These are phyloP conservation scores for Nephelium lappaceum DNA, from an alignment of 345 rosid species.

Conservation along the genomic window DNA sequence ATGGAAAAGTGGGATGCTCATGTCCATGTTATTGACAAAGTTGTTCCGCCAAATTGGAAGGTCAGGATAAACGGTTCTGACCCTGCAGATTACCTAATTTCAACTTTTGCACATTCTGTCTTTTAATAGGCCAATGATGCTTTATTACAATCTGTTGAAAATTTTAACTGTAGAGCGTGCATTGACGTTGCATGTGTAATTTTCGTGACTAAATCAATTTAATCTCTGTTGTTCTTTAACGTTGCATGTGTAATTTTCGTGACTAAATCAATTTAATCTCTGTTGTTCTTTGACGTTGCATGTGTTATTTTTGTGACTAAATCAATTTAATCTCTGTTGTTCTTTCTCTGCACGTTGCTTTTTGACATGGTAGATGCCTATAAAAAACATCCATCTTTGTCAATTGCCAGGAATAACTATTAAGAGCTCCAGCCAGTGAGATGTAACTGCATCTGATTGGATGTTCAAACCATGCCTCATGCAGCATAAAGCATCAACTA, in stretches of 20 bases:
- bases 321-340: not conserved
- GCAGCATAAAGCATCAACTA: not conserved
- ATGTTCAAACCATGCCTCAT: not conserved
- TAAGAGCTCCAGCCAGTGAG: not conserved
- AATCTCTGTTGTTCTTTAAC: not conserved
- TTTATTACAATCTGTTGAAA: not conserved
- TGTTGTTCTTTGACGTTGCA: not conserved
- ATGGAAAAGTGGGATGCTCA: conserved; percentile 86
- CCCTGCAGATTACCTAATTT: not conserved
- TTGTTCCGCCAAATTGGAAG: conserved; percentile 90
- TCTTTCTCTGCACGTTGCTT: not conserved
- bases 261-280: not conserved
- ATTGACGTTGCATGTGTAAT: not conserved
- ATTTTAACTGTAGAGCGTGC: not conserved
- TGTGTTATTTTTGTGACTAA: not conserved
- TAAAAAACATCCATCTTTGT: not conserved
- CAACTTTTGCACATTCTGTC: not conserved
- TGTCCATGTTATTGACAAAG: conserved; percentile 68
- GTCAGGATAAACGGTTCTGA: conserved; percentile 35
- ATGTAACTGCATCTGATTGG: not conserved
- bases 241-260: not conserved
- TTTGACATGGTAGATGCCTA: not conserved
- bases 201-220: not conserved
- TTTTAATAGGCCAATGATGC: not conserved
- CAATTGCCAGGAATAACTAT: not conserved